Conservation (phyloP, 2,329 filamentous ascomycete genomes). For the Penicillium sp. region DNA sequence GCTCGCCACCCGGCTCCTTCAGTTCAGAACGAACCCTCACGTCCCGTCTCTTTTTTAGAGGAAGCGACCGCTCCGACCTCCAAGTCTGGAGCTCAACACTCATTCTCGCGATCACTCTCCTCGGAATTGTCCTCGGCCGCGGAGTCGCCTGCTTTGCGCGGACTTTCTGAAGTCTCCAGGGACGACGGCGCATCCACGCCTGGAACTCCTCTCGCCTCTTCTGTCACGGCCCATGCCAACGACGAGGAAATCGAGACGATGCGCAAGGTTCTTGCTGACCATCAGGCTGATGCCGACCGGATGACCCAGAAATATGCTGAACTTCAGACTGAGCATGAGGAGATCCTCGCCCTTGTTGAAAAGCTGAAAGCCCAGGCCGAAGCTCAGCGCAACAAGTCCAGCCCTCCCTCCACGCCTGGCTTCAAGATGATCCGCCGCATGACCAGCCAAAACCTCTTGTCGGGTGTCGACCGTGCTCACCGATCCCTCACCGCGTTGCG, state of each 20-base stretch:
- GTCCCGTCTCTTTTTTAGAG: conserved; percentile 81
- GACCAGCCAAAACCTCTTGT: conserved; percentile 85
- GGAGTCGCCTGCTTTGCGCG: conserved; percentile 69
- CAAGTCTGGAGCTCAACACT: conserved; percentile 68
- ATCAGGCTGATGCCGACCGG: conserved; percentile 72
- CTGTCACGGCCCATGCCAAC: conserved; percentile 48
- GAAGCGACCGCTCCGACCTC: conserved; percentile 65
- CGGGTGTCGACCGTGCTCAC: conserved; percentile 80
- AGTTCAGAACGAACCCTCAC: conserved; percentile 48
- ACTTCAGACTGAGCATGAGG: conserved; percentile 78
- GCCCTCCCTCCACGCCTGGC: conserved; percentile 52
- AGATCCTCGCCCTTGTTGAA: conserved; percentile 82
- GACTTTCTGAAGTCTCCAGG: conserved; percentile 50
- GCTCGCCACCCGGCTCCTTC: conserved; percentile 60
- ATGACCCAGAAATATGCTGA: conserved; percentile 79
- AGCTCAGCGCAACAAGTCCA: conserved; percentile 73
- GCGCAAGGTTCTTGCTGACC: conserved; percentile 70
- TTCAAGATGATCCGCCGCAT: conserved; percentile 78
- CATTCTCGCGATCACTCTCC: conserved; percentile 87
- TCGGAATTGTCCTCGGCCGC: conserved; percentile 89
- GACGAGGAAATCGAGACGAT: conserved; percentile 71
- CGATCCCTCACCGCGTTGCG: conserved; percentile 86
- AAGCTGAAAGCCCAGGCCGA: conserved; percentile 88
- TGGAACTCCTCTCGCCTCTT: conserved; percentile 26
- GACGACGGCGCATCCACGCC: conserved; percentile 42